Evolutionary conservation across 2,329 filamentous ascomycete species (phyloP), one percentile per base, ranked within the genome.

Genomic region (Gnomoniopsis sp.): DNA sequence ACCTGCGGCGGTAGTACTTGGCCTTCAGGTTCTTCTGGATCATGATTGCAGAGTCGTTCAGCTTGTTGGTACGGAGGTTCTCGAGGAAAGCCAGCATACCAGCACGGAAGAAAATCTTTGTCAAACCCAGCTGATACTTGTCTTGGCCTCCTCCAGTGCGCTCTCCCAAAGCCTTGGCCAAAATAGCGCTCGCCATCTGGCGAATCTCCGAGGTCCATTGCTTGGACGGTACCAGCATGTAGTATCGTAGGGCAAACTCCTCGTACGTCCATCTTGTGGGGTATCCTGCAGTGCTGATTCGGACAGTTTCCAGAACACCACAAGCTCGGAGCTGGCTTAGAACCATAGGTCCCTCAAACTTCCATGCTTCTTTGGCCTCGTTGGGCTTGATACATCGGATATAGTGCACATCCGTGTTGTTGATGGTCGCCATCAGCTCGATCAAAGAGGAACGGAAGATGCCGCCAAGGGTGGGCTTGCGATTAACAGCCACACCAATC

Each of bases 341-440:
- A 66, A 99, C 95, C 95, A 99, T 99, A 3, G 96, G 95, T 0
- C 95, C 95, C 71, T 99, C 95, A 63, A 98, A 99, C 68, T 96
- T 93, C 95, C 95, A 99, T 0, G 95, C 86, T 69, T 90, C 90
- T 75, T 99, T 99, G 53, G 87, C 91, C 76, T 99, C 95, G 72
- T 99, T 99, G 34, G 95, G 95, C 77, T 99, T 99, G 77, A 99
- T 98, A 74, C 95, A 99, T 66, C 95, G 88, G 70, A 99, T 99
- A 75, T 99, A 99, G 75, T 99, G 95, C 21, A 98, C 95, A 72
- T 99, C 95, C 2, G 95, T 99, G 66, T 90, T 93, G 74, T 96
- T 96, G 75, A 99, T 99, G 6, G 95, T 99, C 71, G 86, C 83
- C 93, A 99, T 99, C 53, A 99, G 85, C 75, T 99, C 95, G 67